A percentile compares a stretch with the other conserved stretches of the same genome.
Evolutionary conservation across 768 basidiomycete species (phyloP).

Genomic region (Podaxis rugospora): DNA sequence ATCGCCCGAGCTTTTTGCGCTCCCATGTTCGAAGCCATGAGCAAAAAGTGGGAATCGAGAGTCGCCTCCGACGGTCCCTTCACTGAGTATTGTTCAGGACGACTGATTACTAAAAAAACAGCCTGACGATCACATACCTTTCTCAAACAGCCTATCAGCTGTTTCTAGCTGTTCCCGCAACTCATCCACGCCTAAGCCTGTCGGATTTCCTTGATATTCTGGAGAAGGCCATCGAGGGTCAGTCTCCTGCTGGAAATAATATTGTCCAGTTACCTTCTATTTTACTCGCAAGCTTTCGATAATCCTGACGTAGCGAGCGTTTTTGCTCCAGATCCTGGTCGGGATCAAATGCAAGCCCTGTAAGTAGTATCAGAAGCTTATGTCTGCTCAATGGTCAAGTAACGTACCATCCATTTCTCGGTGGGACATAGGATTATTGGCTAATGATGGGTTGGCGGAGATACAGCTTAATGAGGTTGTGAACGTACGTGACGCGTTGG

Average conservation of each 20-base stretch:
- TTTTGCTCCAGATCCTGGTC: slow-evolving; percentile 83
- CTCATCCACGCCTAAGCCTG: slow-evolving; percentile 52
- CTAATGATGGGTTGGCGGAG: not conserved
- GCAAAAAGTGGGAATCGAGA: slow-evolving; percentile 79
- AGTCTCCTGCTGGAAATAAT: not conserved
- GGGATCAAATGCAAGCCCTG: slow-evolving; percentile 63
- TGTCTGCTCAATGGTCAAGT: not conserved
- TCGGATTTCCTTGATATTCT: slow-evolving; percentile 49
- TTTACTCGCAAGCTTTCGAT: slow-evolving; percentile 59
- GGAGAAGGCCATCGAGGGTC: not conserved
- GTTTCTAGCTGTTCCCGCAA: slow-evolving; percentile 51
- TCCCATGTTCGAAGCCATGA: slow-evolving; percentile 72
- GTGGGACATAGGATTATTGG: slow-evolving; percentile 24
- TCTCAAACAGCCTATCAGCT: slow-evolving; percentile 60
- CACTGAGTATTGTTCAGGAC: slow-evolving; percentile 35
- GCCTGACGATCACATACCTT: slow-evolving; percentile 37
- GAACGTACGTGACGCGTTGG: slow-evolving; percentile 27
- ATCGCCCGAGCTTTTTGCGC: slow-evolving; percentile 88
- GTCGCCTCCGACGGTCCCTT: slow-evolving; percentile 85
- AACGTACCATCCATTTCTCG: slow-evolving; percentile 24
- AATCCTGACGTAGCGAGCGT: slow-evolving; percentile 67
- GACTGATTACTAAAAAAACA: not conserved
- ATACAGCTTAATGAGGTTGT: not conserved
- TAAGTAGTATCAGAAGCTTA: not conserved
- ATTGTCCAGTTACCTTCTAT: slow-evolving; percentile 56